Evolutionary conservation across 371 early-diverging fungal genomes (phyloP), one percentile per base, ranked within the genome.

Genomic region (Apophysomyces elegans): DNA sequence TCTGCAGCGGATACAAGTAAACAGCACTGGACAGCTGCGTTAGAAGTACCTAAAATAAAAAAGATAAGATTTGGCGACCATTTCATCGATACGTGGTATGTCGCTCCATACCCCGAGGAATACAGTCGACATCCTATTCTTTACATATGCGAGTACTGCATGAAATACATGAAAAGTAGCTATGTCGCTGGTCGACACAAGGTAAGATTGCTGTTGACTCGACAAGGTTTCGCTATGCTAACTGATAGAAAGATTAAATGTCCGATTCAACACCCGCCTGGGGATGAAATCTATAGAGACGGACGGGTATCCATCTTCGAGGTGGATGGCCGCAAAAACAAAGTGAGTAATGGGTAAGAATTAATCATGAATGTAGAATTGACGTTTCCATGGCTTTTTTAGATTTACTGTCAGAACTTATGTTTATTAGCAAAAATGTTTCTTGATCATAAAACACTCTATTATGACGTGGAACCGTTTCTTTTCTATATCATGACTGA

Each of bases 401-500:
- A 58, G 50, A 59, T 64, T 63, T 99, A 98, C 76, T 97, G 99
- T 80, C 93, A 94, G 69, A 99, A 99, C 80, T 81, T 99, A 43
- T 97, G 97, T 61, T 83, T 99, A 35, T 75, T 99, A 2, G 91
- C 96, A 26, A 99, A 99, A 76, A 86, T 97, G 77, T 99, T 99
- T 77, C 84, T 99, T 37, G 99, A 99, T 80, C 98, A 98, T 77
- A 99, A 99, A 76, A 99, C 99, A 4, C 84, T 99, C 26, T 98
- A 96, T 73, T 99, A 98, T 78, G 99, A 99, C 70, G 96, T 99
- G 38, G 98, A 99, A 67, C 97, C 98, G 1, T 99, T 99, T 76
- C 73, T 99, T 59, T 99, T 99, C 69, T 99, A 99, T 75, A 84
- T 99, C 36, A 88, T 99, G 86, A 91, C 91, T 5, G 84, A 86